Evolutionary conservation across 495 filamentous ascomycete genomes (phyloP).

Genomic region (Penicillium cataractarum): DNA sequence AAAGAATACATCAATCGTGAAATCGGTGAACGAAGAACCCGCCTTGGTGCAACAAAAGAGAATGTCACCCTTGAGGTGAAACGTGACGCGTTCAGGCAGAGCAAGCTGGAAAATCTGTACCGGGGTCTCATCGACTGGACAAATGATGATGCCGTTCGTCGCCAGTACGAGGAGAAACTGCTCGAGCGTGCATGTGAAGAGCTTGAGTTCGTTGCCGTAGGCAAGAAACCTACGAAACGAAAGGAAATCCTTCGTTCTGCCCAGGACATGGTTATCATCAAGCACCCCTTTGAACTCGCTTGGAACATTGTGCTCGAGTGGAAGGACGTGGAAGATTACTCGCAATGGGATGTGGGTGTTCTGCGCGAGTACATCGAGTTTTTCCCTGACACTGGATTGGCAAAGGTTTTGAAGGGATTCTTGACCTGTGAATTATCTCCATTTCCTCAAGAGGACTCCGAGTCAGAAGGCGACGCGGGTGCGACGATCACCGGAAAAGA

Average conservation of each 20-base stretch:
- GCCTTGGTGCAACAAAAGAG: constrained; percentile 79
- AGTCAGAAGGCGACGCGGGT: constrained; percentile 37
- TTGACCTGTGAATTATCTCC: constrained; percentile 83
- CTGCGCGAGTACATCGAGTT: constrained; percentile 78
- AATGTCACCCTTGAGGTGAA: constrained; percentile 88
- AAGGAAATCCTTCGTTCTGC: constrained; percentile 73
- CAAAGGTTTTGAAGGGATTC: constrained; percentile 78
- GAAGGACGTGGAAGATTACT: constrained; percentile 73
- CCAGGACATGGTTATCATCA: constrained; percentile 91
- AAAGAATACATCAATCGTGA: constrained; percentile 88
- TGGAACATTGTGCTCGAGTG: constrained; percentile 92
- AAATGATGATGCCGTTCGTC: constrained; percentile 79
- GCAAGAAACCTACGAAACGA: constrained; percentile 69
- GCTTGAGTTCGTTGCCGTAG: constrained; percentile 64
- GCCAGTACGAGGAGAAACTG: constrained; percentile 87
- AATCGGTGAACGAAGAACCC: constrained; percentile 85
- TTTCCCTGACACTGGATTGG: constrained; percentile 82
- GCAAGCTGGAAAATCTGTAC: constrained; percentile 74
- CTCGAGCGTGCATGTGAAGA: constrained; percentile 79
- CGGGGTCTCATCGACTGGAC: constrained; percentile 85
- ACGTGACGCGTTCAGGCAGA: constrained; percentile 73
- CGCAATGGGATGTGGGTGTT: constrained; percentile 71
- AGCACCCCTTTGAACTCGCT: constrained; percentile 85
- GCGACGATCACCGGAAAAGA: constrained; percentile 11
- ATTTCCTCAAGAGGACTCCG: constrained; percentile 55